Conservation (phyloP, 768 basidiomycete species). For the Russula earlei region DNA sequence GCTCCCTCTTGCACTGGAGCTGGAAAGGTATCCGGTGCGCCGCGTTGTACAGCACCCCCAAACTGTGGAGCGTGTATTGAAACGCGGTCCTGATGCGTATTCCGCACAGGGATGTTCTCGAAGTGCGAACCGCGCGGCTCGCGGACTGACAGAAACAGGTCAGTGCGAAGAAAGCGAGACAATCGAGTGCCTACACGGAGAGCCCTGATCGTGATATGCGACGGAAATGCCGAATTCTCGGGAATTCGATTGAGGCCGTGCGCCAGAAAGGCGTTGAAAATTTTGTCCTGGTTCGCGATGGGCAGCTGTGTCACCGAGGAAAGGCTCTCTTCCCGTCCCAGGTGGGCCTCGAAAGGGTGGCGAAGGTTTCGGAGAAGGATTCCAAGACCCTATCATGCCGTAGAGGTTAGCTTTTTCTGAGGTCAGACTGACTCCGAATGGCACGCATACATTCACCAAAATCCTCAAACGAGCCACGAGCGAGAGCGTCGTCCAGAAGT, state of each 20-base stretch:
- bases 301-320: background rate
- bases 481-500: background rate
- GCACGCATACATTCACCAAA: slow-evolving; percentile 10
- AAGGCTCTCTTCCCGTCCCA: background rate
- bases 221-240: background rate
- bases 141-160: background rate
- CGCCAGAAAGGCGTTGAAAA: background rate
- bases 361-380: background rate
- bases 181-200: background rate
- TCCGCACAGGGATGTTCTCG: background rate
- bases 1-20: background rate
- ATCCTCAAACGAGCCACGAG: background rate
- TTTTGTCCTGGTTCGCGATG: background rate
- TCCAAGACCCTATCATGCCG: background rate
- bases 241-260: background rate
- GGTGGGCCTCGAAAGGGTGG: background rate
- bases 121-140: background rate
- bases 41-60: background rate
- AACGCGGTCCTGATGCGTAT: background rate
- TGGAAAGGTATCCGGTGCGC: background rate
- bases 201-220: background rate
- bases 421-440: background rate
- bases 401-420: background rate
- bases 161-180: background rate
- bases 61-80: background rate